phyloP scores from a whole-genome alignment of 257 asterid genomes.

The Solanum chaucha region DNA sequence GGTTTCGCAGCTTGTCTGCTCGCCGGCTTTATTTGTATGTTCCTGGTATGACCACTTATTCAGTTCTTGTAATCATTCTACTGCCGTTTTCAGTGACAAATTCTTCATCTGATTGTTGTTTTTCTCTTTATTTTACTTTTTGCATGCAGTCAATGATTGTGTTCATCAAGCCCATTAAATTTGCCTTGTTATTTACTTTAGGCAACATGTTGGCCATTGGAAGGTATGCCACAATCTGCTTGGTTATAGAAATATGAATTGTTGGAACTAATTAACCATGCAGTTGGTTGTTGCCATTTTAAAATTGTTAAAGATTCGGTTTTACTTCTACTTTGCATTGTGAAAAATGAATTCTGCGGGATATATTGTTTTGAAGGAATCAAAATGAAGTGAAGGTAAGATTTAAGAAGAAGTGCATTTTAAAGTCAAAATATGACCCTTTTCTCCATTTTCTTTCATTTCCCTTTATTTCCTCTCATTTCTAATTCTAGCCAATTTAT shows the following conservation, averaged over 20 bases:
- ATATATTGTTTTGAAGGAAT: background rate
- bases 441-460: background rate
- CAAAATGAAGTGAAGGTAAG: background rate
- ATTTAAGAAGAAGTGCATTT: background rate
- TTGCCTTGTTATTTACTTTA: conserved; percentile 75
- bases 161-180: conserved; percentile 73
- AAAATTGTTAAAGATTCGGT: background rate
- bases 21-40: conserved; percentile 64
- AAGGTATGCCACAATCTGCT: conserved; percentile 35
- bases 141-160: conserved; percentile 74
- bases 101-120: background rate
- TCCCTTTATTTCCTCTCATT: background rate
- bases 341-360: background rate
- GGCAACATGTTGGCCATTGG: conserved; percentile 86
- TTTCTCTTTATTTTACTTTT: conserved; percentile 5
- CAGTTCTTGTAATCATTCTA: background rate
- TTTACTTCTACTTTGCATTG: background rate
- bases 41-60: conserved; percentile 53
- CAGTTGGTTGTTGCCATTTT: background rate
- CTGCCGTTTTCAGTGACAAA: background rate
- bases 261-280: too few relatives aligned
- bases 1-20: conserved; percentile 75
- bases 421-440: background rate
- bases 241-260: background rate
- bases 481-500: background rate